Evolutionary conservation across 2,329 filamentous ascomycete species (phyloP).

Genomic region (Apiospora saccharicola): DNA sequence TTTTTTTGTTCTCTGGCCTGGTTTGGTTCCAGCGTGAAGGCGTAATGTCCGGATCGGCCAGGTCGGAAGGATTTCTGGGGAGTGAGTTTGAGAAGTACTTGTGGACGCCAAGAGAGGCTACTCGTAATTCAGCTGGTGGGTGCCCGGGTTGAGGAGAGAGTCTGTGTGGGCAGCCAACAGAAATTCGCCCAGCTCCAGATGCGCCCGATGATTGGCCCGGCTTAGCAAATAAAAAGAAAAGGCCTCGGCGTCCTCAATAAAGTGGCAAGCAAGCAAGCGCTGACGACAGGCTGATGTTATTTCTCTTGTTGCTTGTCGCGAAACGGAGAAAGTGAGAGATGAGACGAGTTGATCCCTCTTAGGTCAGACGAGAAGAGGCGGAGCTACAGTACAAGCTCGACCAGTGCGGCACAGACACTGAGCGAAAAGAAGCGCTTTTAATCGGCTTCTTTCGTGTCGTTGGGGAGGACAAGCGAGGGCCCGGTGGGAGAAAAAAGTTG

Average conservation of each 20-base stretch:
- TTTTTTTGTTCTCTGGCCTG: constrained; percentile 14
- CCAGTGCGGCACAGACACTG: background rate
- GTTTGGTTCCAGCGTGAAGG: constrained; percentile 10
- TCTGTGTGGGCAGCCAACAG: constrained; percentile 16
- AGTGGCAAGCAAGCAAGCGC: constrained; percentile 13
- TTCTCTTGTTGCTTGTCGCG: constrained; percentile 12
- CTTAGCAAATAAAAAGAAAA: background rate
- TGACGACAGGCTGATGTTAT: constrained; percentile 17
- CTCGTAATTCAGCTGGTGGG: constrained; percentile 20
- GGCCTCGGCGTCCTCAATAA: background rate
- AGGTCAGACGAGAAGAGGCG: constrained; percentile 21
- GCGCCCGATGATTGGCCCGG: background rate
- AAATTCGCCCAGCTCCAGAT: constrained; percentile 11
- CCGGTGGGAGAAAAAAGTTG: background rate
- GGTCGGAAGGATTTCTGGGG: constrained; percentile 17
- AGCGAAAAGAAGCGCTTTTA: background rate
- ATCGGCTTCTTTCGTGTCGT: constrained; percentile 8
- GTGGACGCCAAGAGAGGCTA: constrained; percentile 17
- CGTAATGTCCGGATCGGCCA: constrained; percentile 17
- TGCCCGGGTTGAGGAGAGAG: constrained; percentile 6
- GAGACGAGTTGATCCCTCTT: constrained; percentile 15
- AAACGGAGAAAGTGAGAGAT: constrained; percentile 16
- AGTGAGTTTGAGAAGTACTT: constrained; percentile 2
- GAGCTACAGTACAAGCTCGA: constrained; percentile 7
- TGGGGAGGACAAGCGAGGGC: constrained; percentile 3